Conservation (phyloP, 2,329 filamentous ascomycete genomes). For the Pseudomassariella vexata region DNA sequence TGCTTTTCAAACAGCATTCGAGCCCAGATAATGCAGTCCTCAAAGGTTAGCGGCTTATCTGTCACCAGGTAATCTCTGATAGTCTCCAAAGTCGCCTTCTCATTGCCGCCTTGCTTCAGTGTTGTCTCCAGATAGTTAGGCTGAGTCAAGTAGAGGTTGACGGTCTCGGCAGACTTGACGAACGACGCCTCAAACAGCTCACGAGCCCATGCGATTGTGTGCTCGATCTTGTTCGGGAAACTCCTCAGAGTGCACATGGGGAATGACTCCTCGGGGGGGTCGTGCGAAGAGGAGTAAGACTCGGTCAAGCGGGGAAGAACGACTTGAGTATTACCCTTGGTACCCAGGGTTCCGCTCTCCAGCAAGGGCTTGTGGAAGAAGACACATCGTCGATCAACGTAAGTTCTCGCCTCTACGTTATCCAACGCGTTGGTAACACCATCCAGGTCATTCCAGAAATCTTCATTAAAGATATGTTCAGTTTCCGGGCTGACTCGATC, state of each 20-base stretch:
- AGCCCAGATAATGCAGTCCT: slow-evolving; percentile 96
- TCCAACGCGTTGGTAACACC: slow-evolving; percentile 96
- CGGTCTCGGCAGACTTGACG: slow-evolving; percentile 86
- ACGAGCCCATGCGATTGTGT: slow-evolving; percentile 96
- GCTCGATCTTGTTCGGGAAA: slow-evolving; percentile 97
- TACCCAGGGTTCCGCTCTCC: slow-evolving; percentile 96
- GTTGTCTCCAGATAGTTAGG: slow-evolving; percentile 84
- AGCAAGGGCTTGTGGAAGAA: slow-evolving; percentile 97
- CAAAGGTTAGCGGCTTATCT: slow-evolving; percentile 85
- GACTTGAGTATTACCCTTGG: slow-evolving; percentile 97
- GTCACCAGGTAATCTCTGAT: slow-evolving; percentile 86
- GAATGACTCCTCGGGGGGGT: slow-evolving; percentile 97
- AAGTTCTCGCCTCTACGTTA: slow-evolving; percentile 94
- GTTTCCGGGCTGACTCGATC: slow-evolving; percentile 90
- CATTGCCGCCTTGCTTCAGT: slow-evolving; percentile 87
- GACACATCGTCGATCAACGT: slow-evolving; percentile 92
- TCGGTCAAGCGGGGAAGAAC: slow-evolving; percentile 87
- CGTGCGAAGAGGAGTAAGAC: slow-evolving; percentile 95
- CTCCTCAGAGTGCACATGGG: slow-evolving; percentile 97
- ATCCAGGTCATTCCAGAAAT: slow-evolving; percentile 82
- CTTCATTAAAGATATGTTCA: slow-evolving; percentile 88
- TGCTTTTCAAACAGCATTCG: slow-evolving; percentile 91
- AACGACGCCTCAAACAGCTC: slow-evolving; percentile 94
- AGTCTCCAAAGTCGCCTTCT: slow-evolving; percentile 88
- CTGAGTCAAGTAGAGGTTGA: slow-evolving; percentile 89